Evolutionary conservation across 2,329 filamentous ascomycete species (phyloP), one percentile per base, ranked within the genome.

Genomic region (Aspergillus aculeatinus): DNA sequence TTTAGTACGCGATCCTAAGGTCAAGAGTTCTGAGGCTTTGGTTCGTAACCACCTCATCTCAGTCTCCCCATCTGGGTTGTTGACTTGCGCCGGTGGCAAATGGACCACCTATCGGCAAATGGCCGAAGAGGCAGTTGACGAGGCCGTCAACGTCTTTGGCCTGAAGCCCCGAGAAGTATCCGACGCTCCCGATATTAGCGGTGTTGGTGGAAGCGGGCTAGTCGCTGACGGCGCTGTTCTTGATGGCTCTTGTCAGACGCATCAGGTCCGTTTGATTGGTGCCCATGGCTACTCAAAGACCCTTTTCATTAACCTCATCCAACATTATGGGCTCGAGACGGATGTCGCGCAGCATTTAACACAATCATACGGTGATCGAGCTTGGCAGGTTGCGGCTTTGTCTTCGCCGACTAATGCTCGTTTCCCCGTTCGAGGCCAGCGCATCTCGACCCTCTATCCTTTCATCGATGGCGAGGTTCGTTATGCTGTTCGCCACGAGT

Each of bases 71-170:
- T 91, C 90, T 6, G 92, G 92, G 11, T 83, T 96, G 21, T 79
- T 96, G 65, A 96, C 92, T 35, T 93, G 91, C 71, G 91, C 91
- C 29, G 92, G 92, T 67, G 92, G 92, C 51, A 96, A 96, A 78
- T 96, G 92, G 92, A 96, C 92, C 2, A 96, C 92, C 1, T 96
- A 96, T 78, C 88, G 92, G 59, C 90, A 96, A 76, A 96, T 96
- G 92, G 90, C 91, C 23, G 91, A 96, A 77, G 91, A 96, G 73
- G 90, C 89, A 49, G 91, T 96, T 48, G 91, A 96, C 70, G 88
- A 90, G 70, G 90, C 91, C 10, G 84, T 95, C 73, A 81, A 83
- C 55, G 81, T 85, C 60, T 94, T 92, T 76, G 78, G 80, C 9
- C 83, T 95, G 39, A 74, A 82, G 56, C 78, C 88, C 3, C 80